Evolutionary conservation across 2,329 filamentous ascomycete species (phyloP), one percentile per base, ranked within the genome.

Genomic region (Diaporthe sp.): DNA sequence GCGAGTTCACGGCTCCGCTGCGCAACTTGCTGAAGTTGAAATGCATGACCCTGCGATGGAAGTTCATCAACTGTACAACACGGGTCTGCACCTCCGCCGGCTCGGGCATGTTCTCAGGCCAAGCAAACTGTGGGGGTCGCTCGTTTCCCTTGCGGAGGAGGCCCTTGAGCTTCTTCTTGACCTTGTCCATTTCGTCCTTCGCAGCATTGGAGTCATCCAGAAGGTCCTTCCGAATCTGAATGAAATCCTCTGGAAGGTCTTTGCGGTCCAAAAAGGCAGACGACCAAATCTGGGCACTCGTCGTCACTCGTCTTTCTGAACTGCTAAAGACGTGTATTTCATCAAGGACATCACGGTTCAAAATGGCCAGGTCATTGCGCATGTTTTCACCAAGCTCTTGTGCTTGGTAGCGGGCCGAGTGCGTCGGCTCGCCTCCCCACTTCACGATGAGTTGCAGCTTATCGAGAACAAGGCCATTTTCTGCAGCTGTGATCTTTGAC

Each of bases 131-230:
- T 25, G 96, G 92, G 13, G 97, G 97, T 1, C 96, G 94, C 80
- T 97, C 94, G 76, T 95, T 95, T n/a, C 96, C 97, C 83, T 98
- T 94, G 40, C 97, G 92, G 74, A 99, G 85, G 28, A 99, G 88
- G 1, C 95, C 93, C 86, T 99, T 99, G 38, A 99, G 89, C 91
- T 97, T 98, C 90, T 99, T 99, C 89, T 99, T 99, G 73, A 99
- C 97, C 84, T 98, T 98, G 85, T 99, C 97, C 94, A 98, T 99
- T 81, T 98, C 95, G 82, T 99, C 97, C 83, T 99, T 99, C 74
- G 97, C 97, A 5, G 97, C 97, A 83, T 99, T 99, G 0, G 96
- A 98, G 82, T 99, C 97, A 82, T 99, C 97, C 4, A 99, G 87
- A 9, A 99, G 89, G 83, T 98, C 96, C 82, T 99, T 99, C 71